Evolutionary conservation across 805 yeast species (phyloP).

Genomic region (Candida xiaguanensis): DNA sequence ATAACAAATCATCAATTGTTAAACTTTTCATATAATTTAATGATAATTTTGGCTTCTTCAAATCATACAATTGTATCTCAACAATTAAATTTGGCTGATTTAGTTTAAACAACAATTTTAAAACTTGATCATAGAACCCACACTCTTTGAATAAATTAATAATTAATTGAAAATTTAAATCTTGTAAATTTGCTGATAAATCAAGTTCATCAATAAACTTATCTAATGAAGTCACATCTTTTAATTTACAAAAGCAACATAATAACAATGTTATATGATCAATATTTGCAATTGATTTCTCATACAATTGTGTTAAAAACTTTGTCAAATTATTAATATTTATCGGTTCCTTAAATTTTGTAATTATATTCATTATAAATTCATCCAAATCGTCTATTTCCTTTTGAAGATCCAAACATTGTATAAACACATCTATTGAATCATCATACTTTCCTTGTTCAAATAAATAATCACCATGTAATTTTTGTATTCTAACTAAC

Average conservation of each 20-base stretch:
- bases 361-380: constrained; percentile 66
- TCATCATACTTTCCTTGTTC: constrained; percentile 60
- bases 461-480: constrained; percentile 72
- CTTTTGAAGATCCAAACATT: constrained; percentile 27
- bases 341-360: constrained; percentile 74
- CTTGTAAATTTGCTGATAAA: constrained; percentile 22
- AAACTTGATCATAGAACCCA: constrained; percentile 63
- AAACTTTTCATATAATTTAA: constrained; percentile 65
- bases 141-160: constrained; percentile 71
- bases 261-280: constrained; percentile 81
- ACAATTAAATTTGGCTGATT: constrained; percentile 75
- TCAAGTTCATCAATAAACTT: constrained; percentile 48
- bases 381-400: constrained; percentile 29
- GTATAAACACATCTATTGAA: constrained; percentile 74
- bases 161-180: constrained; percentile 65
- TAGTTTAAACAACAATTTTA: constrained; percentile 62
- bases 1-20: constrained; percentile 69
- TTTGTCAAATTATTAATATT: constrained; percentile 60
- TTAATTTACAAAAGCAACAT: constrained; percentile 77
- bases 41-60: constrained; percentile 46
- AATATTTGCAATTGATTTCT: constrained; percentile 52
- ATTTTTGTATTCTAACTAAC: constrained; percentile 27
- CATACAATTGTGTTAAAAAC: constrained; percentile 61
- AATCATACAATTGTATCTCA: constrained; percentile 65
- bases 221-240: constrained; percentile 53